Conservation (phyloP, 1,139 yeast species). For the Pichia kudriavzevii region DNA sequence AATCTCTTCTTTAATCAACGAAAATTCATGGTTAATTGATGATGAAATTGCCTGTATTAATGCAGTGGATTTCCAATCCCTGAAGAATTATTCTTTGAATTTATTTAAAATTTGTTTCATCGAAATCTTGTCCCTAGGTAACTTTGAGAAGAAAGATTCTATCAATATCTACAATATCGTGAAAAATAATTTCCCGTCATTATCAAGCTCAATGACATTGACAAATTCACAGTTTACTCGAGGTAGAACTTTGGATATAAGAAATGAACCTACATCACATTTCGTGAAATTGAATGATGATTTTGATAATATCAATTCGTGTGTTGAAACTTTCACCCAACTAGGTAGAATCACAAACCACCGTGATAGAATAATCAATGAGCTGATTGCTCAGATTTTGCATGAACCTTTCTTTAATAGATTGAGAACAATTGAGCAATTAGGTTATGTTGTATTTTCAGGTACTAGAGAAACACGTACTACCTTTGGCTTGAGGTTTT, state of each 20-base stretch:
- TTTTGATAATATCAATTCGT: constrained; percentile 69
- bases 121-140: constrained; percentile 77
- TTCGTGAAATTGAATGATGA: constrained; percentile 54
- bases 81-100: constrained; percentile 40
- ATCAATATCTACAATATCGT: constrained; percentile 21
- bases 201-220: constrained; percentile 18
- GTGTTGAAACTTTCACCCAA: constrained; percentile 74
- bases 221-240: constrained; percentile 34
- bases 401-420: constrained; percentile 87
- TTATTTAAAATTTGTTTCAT: constrained; percentile 46
- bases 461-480: constrained; percentile 65
- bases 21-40: constrained; percentile 55
- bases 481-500: constrained; percentile 66
- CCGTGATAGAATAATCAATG: constrained; percentile 41
- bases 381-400: constrained; percentile 61
- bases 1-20: constrained; percentile 57
- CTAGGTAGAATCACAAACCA: constrained; percentile 42
- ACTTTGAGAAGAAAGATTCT: constrained; percentile 54
- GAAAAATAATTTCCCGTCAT: constrained; percentile 13
- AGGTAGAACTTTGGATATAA: constrained; percentile 45
- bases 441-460: constrained; percentile 85
- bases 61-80: constrained; percentile 41
- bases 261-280: constrained; percentile 37
- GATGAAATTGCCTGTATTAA: constrained; percentile 53
- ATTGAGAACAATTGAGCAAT: constrained; percentile 85